phyloP scores from a whole-genome alignment of 2,329 filamentous ascomycete species.

The Rutstroemia sydowiana region DNA sequence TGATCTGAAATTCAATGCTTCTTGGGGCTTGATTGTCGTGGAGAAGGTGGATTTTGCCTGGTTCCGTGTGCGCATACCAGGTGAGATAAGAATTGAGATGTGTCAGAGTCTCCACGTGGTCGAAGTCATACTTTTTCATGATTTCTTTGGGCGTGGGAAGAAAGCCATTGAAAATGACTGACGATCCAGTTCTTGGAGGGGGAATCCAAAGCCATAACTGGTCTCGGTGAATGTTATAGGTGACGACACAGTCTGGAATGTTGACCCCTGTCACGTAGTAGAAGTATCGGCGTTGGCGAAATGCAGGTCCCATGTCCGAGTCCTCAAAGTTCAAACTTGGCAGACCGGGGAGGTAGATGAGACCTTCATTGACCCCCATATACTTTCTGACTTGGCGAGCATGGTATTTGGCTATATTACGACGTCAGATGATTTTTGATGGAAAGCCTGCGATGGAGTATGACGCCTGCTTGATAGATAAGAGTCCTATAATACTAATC shows the following conservation, averaged over 20 bases:
- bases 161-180: slow-evolving; percentile 56
- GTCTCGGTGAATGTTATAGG: slow-evolving; percentile 52
- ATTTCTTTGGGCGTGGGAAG: slow-evolving; percentile 54
- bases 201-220: slow-evolving; percentile 67
- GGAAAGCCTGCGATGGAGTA: background rate
- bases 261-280: slow-evolving; percentile 51
- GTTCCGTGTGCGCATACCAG: slow-evolving; percentile 34
- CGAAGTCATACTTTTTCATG: slow-evolving; percentile 56
- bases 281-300: slow-evolving; percentile 54
- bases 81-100: slow-evolving; percentile 43
- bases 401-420: slow-evolving; percentile 40
- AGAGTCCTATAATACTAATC: too few relatives aligned
- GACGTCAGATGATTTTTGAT: background rate
- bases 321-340: slow-evolving; percentile 45
- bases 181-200: slow-evolving; percentile 50
- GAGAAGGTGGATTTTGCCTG: slow-evolving; percentile 38
- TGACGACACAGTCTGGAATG: slow-evolving; percentile 46
- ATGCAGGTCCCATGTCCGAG: slow-evolving; percentile 48
- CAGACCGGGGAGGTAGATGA: slow-evolving; percentile 50
- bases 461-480: too few relatives aligned
- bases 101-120: slow-evolving; percentile 51
- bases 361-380: slow-evolving; percentile 36
- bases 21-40: slow-evolving; percentile 35
- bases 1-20: background rate
- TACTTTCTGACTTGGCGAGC: slow-evolving; percentile 38